These are phyloP conservation scores for Saccharomyces hybrid DNA, from an alignment of 1,139 yeast genomes.

Conservation along the genomic window DNA sequence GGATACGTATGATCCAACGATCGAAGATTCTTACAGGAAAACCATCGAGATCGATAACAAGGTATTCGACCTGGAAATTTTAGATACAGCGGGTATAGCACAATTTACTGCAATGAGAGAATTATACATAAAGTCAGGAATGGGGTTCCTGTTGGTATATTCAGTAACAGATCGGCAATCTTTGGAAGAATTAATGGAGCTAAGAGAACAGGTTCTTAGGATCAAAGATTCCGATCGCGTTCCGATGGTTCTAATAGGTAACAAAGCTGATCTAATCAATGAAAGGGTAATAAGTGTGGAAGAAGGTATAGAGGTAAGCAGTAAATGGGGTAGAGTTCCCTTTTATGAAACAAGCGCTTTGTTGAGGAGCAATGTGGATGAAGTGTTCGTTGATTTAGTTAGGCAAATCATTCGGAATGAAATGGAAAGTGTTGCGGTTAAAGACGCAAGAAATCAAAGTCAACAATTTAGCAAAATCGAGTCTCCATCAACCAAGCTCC, in stretches of 20 bases:
- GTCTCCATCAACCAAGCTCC: background rate
- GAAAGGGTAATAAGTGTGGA: constrained; percentile 72
- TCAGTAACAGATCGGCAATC: constrained; percentile 85
- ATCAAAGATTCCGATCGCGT: constrained; percentile 72
- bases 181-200: constrained; percentile 53
- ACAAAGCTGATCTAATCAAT: constrained; percentile 72
- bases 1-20: constrained; percentile 95
- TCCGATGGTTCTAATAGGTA: constrained; percentile 84
- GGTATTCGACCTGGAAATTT: constrained; percentile 82
- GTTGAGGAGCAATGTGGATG: constrained; percentile 82
- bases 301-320: constrained; percentile 77
- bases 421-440: constrained; percentile 24
- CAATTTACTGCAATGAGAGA: constrained; percentile 96
- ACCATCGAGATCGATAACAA: constrained; percentile 89
- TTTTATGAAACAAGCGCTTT: constrained; percentile 94
- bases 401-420: constrained; percentile 80
- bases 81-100: constrained; percentile 98
- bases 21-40: constrained; percentile 92
- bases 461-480: background rate
- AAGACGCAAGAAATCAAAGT: constrained; percentile 9
- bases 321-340: constrained; percentile 81
- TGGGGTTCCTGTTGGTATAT: constrained; percentile 81
- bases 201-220: constrained; percentile 31
- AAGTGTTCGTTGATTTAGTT: constrained; percentile 83
- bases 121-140: constrained; percentile 78